Evolutionary conservation across 768 basidiomycete species (phyloP).

Genomic region (Lentinula edodes): DNA sequence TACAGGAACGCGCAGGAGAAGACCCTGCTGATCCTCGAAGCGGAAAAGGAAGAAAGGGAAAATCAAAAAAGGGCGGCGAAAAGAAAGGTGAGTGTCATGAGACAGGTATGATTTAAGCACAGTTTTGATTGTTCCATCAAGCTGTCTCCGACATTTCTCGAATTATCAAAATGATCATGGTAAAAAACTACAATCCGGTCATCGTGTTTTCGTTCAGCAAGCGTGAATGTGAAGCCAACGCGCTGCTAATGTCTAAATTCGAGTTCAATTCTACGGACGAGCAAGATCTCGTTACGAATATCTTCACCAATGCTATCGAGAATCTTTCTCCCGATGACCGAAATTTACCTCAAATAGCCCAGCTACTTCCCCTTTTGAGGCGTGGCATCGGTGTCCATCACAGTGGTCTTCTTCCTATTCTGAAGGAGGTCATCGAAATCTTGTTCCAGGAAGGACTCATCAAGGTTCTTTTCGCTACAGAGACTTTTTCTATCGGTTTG

Average conservation of each 20-base stretch:
- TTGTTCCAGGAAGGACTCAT: constrained; percentile 97
- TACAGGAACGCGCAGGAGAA: constrained; percentile 80
- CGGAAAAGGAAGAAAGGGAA: constrained; percentile 89
- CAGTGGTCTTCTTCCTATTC: constrained; percentile 91
- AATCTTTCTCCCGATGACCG: constrained; percentile 84
- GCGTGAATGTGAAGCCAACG: constrained; percentile 92
- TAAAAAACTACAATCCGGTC: constrained; percentile 95
- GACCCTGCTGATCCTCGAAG: constrained; percentile 84
- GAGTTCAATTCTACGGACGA: constrained; percentile 94
- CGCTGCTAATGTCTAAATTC: constrained; percentile 88
- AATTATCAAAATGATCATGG: constrained; percentile 98
- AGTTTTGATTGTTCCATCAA: constrained; percentile 19
- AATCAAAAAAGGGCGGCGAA: constrained; percentile 88
- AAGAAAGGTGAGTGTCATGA: constrained; percentile 64
- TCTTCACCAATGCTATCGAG: constrained; percentile 93
- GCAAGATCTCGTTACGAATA: constrained; percentile 76
- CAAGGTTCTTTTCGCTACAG: constrained; percentile 97
- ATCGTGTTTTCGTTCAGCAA: constrained; percentile 99
- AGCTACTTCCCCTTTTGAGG: constrained; percentile 86
- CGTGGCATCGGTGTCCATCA: constrained; percentile 99
- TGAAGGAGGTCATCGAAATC: constrained; percentile 99
- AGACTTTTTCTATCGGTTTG: constrained; percentile 95
- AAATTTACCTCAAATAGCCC: constrained; percentile 87
- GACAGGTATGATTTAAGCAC: neutral
- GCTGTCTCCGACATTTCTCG: constrained; percentile 93